These are phyloP conservation scores for Boehmeria nivea DNA, from an alignment of 306 rosid genomes.

Conservation along the genomic window DNA sequence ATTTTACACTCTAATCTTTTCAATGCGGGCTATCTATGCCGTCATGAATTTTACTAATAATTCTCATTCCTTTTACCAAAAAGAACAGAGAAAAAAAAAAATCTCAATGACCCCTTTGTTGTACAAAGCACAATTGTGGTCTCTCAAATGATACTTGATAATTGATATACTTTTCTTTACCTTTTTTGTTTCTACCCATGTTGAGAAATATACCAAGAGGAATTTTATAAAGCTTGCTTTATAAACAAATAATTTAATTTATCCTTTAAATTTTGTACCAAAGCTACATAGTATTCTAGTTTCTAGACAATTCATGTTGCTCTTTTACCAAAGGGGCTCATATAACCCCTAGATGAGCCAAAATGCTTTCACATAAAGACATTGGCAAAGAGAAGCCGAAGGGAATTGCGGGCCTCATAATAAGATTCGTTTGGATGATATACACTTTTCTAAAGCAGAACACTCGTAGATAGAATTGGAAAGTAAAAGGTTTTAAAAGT, in stretches of 20 bases:
- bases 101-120: neutral
- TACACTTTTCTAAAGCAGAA: constrained; percentile 31
- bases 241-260: neutral
- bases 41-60: too few species aligned
- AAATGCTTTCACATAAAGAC: constrained; percentile 14
- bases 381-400: constrained; percentile 13
- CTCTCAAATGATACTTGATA: neutral
- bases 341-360: constrained; percentile 31
- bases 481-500: constrained; percentile 33
- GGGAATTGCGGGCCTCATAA: constrained; percentile 24
- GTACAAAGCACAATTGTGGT: neutral
- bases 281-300: neutral
- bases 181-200: neutral
- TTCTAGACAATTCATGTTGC: neutral
- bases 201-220: neutral
- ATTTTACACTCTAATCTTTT: too few species aligned
- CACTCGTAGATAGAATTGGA: constrained; percentile 28
- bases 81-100: neutral
- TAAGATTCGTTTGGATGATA: constrained; percentile 42
- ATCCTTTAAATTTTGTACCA: neutral
- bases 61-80: too few species aligned
- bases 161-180: neutral
- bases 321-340: neutral
- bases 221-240: neutral
- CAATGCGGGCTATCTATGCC: too few species aligned